phyloP scores from a whole-genome alignment of 768 basidiomycete species.

The Paxillus rubicundulus region DNA sequence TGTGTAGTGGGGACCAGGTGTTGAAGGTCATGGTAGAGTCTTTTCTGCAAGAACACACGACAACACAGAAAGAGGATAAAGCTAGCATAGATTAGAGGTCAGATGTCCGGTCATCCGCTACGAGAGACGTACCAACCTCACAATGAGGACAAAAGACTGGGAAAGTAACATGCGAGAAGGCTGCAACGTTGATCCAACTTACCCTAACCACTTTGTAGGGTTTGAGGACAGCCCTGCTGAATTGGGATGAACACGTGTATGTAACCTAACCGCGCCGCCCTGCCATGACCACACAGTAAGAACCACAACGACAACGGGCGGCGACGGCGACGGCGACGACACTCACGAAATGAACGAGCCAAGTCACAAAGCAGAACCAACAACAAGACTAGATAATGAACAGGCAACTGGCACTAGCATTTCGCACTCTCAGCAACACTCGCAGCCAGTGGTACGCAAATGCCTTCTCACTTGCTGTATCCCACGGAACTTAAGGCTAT shows the following conservation, averaged over 20 bases:
- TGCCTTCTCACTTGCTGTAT: background rate
- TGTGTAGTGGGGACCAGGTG: slow-evolving; percentile 36
- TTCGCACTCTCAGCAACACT: slow-evolving; percentile 17
- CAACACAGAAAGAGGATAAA: slow-evolving; percentile 53
- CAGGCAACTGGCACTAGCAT: slow-evolving; percentile 30
- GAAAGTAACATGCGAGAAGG: slow-evolving; percentile 10
- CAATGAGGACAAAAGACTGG: slow-evolving; percentile 9
- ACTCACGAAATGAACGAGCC: slow-evolving; percentile 30
- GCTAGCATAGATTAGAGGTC: slow-evolving; percentile 31
- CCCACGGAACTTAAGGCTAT: slow-evolving; percentile 2
- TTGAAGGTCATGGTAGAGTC: slow-evolving; percentile 59
- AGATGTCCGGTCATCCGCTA: background rate
- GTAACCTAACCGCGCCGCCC: background rate
- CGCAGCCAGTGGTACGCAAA: slow-evolving; percentile 21
- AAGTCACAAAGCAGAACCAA: slow-evolving; percentile 27
- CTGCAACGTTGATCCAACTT: slow-evolving; percentile 8
- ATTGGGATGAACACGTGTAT: slow-evolving; percentile 12
- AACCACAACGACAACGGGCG: slow-evolving; percentile 14
- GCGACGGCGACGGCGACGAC: slow-evolving; percentile 14
- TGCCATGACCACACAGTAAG: background rate
- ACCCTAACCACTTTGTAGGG: slow-evolving; percentile 34
- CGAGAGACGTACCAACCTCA: slow-evolving; percentile 18
- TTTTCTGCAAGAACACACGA: slow-evolving; percentile 54
- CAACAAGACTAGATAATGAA: slow-evolving; percentile 25
- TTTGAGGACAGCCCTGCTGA: slow-evolving; percentile 11